Base-by-base conservation (phyloP, 108 stramenopile species). In the Mediolabrus comicus region DNA sequence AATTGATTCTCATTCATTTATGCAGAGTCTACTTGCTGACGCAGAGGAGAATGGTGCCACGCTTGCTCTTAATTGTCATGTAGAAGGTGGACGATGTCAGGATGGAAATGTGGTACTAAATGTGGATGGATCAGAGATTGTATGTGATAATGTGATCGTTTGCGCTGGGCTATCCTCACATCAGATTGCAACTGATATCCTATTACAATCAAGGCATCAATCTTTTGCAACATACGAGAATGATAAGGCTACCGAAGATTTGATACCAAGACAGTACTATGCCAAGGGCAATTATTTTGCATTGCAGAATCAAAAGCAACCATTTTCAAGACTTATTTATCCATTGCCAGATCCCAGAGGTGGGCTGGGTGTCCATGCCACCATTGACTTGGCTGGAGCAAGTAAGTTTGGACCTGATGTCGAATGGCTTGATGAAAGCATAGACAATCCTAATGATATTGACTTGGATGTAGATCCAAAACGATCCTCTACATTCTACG, bases 321-420 rank as follows among this genome's bases (percentile, higher is more conserved):
- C 91, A 33, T 95, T 95, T 83, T 58, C 51, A 41, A 83, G 84
- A 16, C 80, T 95, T 53, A 73, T 95, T 36, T 95, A 95, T 74
- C 94, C 94, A 14, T 69, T 92, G 1, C 94, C 94, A 3, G 90
- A 90, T 62, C 77, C 83, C 19, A 53, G 38, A 22, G 94, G 90
- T 53, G 90, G 93, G 10, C 67, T 95, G 25, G 94, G 94, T 25
- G 83, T 95, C 1, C 94, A 95, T 84, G 91, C 94, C 9, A 95
- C 91, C 16, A 71, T 95, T 19, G 94, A 95, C 69, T 70, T 82
- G 67, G 62, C 59, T 22, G 85, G 85, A 13, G 59, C 75, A 8
- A 77, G 82, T 59, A 85, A 84, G 54, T 95, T 95, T 71, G 94
- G 94, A 26, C 94, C 94, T 1, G 89, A 95, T 69, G 89, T 92